Evolutionary conservation across 108 stramenopile species (phyloP).

Genomic region (Cyclotella kingstonii): DNA sequence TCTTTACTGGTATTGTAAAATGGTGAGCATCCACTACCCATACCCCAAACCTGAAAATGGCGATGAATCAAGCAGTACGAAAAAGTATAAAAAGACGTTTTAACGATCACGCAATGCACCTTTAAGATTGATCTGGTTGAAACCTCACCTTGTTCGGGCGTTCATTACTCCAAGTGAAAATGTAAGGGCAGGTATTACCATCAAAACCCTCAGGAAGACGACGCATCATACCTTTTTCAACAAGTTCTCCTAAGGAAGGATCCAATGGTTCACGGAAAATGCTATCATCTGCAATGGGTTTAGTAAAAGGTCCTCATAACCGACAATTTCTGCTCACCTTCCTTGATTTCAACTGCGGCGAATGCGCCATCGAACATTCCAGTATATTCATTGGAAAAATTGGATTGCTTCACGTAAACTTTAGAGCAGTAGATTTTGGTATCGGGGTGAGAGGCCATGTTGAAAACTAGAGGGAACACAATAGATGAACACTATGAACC

Average conservation of each 20-base stretch:
- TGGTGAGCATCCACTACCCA: conserved; percentile 70
- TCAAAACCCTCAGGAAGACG: conserved; percentile 76
- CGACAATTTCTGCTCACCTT: conserved; percentile 32
- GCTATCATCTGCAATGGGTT: background rate
- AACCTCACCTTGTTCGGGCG: conserved; percentile 59
- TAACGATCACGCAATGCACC: background rate
- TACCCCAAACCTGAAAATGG: conserved; percentile 75
- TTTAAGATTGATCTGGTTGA: background rate
- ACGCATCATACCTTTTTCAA: conserved; percentile 76
- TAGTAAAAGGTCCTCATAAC: background rate
- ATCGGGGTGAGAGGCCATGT: conserved; percentile 61
- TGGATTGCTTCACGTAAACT: conserved; percentile 68
- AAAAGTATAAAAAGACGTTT: background rate
- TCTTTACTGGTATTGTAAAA: conserved; percentile 72
- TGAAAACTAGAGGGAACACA: background rate
- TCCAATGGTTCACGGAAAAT: no score
- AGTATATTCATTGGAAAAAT: conserved; percentile 59
- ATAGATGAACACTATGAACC: no score
- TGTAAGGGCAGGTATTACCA: conserved; percentile 70
- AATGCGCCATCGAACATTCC: conserved; percentile 75
- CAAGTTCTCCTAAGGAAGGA: conserved; percentile 47
- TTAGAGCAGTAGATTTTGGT: conserved; percentile 76
- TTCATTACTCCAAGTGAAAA: conserved; percentile 71
- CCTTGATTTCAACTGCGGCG: conserved; percentile 56
- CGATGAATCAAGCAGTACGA: no score